These are phyloP conservation scores for Camelina neglecta DNA, from an alignment of 345 rosid genomes.

Conservation along the genomic window DNA sequence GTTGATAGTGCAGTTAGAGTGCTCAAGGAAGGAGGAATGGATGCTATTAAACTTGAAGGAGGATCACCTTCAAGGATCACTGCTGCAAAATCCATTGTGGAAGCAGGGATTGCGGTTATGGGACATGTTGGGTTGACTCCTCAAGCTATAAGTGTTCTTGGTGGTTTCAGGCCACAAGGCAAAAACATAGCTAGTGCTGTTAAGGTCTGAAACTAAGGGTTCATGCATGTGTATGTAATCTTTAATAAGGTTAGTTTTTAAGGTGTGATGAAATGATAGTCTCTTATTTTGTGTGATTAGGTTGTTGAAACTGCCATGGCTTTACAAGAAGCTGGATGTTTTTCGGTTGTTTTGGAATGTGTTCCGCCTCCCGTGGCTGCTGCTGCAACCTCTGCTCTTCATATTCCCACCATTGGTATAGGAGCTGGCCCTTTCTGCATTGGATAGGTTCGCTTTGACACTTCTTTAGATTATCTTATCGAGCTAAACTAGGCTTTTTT, in stretches of 20 bases:
- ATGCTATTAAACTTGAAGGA: constrained; percentile 93
- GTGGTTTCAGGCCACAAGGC: constrained; percentile 97
- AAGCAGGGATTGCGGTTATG: constrained; percentile 94
- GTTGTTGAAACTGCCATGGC: constrained; percentile 96
- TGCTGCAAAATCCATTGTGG: constrained; percentile 85
- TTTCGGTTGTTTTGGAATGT: constrained; percentile 89
- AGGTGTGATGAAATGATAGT: not conserved
- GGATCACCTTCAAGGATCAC: constrained; percentile 80
- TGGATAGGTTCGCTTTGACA: constrained; percentile 70
- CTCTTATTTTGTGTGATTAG: constrained; percentile 46
- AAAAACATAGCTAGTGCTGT: constrained; percentile 74
- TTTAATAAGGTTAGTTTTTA: not conserved
- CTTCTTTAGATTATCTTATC: not conserved
- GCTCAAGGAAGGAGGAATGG: constrained; percentile 93
- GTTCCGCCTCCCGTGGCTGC: constrained; percentile 93
- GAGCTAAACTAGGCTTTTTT: not conserved
- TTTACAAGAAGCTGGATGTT: constrained; percentile 92
- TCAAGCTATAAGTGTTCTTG: constrained; percentile 96
- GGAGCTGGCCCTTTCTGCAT: constrained; percentile 98
- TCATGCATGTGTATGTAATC: not conserved
- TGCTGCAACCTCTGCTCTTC: constrained; percentile 84
- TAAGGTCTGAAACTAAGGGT: constrained; percentile 53
- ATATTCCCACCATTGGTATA: constrained; percentile 91
- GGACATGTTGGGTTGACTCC: constrained; percentile 98
- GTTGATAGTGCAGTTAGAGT: constrained; percentile 84